Base-by-base conservation (phyloP, 192 early-diverging fungal genomes). In the Mortierella claussenii region DNA sequence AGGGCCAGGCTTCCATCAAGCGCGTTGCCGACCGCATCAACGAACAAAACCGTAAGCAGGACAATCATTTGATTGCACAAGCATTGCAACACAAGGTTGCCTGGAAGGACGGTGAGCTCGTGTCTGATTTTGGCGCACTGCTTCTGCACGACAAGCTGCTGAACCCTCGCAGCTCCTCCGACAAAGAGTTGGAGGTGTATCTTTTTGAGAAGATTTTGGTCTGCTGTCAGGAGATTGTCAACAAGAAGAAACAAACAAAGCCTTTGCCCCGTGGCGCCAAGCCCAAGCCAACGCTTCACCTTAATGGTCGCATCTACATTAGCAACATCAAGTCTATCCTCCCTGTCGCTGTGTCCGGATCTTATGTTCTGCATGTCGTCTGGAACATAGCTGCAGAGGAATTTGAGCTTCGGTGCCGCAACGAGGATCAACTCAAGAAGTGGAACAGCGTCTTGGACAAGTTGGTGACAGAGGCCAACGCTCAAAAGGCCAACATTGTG, bases 161-260 rank as follows among this genome's bases (percentile, higher is more conserved):
- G 47, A 94, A 98, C 87, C 83, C 87, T 12, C 91, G 89, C 30
- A 87, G 90, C 52, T 90, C 93, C 60, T 78, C 87, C 8, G 95
- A 97, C 50, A 88, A 89, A 51, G 91, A 94, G 64, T 89, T 94
- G 40, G 83, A 90, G 24, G 90, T 99, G 6, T 98, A 91, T 76
- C 82, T 99, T 52, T 99, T 99, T 85, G 95, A 98, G 71, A 88
- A 87, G 68, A 93, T 95, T 32, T 83, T 99, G 6, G 84, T 99
- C 18, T 95, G 94, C 71, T 97, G 94, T 86, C 97, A 98, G 70
- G 95, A 97, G 69, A 85, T 87, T 31, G 28, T 64, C 21, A 69
- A 48, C 60, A 86, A 85, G 57, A 85, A 81, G 36, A 79, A 79
- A 55, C 56, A 59, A 40, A 50, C 56, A 33, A 85, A 84, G 56